Base-by-base conservation (phyloP, 176 grass and related monocot species). In the Juncus inflexus region DNA sequence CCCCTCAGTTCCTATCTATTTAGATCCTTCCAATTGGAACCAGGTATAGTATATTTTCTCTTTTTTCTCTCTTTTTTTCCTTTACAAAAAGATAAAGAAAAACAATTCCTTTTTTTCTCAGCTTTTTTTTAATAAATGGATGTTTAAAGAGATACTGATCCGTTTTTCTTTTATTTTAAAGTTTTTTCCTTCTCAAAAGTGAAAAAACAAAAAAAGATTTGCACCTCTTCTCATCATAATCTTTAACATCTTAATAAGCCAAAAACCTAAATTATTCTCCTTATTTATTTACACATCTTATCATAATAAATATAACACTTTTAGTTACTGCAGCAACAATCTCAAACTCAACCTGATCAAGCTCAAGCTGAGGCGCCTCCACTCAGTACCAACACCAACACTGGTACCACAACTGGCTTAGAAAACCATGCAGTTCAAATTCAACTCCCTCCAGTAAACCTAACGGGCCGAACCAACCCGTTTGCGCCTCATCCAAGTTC, bases 1-100 rank as follows among this genome's bases (percentile, higher is more conserved):
- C 58, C 76, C 87, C 60, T 74, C 58, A 50, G 37, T 74, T 53
- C 79, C 83, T 66, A 78, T 74, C 73, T 86, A 83, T 84, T 64
- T 77, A 74, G 83, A 86, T 90, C 82, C 87, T 70, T 86, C 87
- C 40, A 86, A 83, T 84, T 90, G 87, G 87, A 90, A 86, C 79
- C 79, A 90, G 87, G 87, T 90, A 72, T 61, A 55, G 57, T 52
- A 35, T 60, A 39, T 42, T 12, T 52, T 36, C 0, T 35, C 10
- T 63, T 72, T 61, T 50, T 83, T 83, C 73, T 66, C 42, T 59
- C 53, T 60, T 75, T 55, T 15, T 51, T 70, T 58, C 53, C 40
- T 79, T 67, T 47, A 47, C 43, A 47, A 47, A 28, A 47, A 47
- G 43, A 47, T 47, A 47, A 47, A 47, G 9, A 47, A 9, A 9